Conservation (phyloP, 176 grass and related monocot genomes). For the Ensete ventricosum region DNA sequence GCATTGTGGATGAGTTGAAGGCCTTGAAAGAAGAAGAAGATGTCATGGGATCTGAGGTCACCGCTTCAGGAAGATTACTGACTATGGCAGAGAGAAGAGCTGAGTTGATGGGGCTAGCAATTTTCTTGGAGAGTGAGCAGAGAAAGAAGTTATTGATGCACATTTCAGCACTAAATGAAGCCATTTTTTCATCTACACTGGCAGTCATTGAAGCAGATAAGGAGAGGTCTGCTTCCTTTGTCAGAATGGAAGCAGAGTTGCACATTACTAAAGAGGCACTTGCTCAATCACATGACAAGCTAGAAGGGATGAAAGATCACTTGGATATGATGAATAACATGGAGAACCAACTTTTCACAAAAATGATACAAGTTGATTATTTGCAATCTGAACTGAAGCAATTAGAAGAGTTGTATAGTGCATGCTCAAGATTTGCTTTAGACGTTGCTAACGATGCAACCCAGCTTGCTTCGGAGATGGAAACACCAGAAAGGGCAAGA, state of each 20-base stretch:
- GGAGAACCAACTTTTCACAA: conserved; percentile 31
- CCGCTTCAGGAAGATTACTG: conserved; percentile 14
- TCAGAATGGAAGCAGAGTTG: conserved; percentile 25
- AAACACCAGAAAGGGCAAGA: neutral
- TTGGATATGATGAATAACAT: conserved; percentile 12
- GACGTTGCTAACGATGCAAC: no score
- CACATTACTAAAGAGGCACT: neutral
- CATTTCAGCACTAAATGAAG: conserved; percentile 27
- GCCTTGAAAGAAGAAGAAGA: conserved; percentile 22
- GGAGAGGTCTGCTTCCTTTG: conserved; percentile 38
- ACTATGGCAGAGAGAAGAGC: conserved; percentile 10
- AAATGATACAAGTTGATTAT: conserved; percentile 31
- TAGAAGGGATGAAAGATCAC: conserved; percentile 17
- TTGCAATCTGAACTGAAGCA: conserved; percentile 26
- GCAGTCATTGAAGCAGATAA: conserved; percentile 33
- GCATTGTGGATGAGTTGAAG: conserved; percentile 13
- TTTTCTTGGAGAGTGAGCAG: neutral
- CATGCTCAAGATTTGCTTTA: no score
- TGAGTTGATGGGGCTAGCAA: no score
- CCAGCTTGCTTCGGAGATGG: no score
- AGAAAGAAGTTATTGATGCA: conserved; percentile 13
- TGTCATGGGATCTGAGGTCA: conserved; percentile 16
- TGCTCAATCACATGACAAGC: neutral
- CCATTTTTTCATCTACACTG: conserved; percentile 21
- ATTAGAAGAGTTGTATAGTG: conserved; percentile 8